Percentiles rank a stretch among this genome's conserved stretches.
Evolutionary conservation across 495 filamentous ascomycete species (phyloP).

Genomic region (Tuber aestivum): DNA sequence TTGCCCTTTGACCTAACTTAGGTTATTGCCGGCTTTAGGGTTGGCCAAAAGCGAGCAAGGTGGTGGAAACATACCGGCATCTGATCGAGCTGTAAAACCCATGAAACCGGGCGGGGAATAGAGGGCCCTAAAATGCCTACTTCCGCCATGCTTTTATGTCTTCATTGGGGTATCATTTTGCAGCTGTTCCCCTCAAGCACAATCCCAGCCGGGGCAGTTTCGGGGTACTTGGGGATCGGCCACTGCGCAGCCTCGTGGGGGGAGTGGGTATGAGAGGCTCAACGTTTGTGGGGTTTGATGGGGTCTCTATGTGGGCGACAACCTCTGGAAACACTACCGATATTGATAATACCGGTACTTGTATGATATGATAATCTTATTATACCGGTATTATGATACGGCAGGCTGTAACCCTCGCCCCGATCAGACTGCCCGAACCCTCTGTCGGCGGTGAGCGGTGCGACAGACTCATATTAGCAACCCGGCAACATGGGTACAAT

Average conservation of each 20-base stretch:
- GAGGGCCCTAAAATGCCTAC: neutral
- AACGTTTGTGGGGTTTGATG: neutral
- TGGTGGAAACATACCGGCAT: neutral
- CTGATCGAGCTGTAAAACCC: too few species aligned
- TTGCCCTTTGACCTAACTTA: too few species aligned
- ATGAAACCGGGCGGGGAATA: too few species aligned
- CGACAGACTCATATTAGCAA: too few species aligned
- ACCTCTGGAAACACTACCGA: neutral
- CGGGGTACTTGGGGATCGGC: neutral
- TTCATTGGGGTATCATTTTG: neutral
- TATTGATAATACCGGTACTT: neutral
- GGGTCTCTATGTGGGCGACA: neutral
- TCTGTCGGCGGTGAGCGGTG: too few species aligned
- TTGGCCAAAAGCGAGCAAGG: too few species aligned
- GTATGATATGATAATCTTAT: too few species aligned
- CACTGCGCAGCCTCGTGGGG: neutral
- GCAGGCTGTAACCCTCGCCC: too few species aligned
- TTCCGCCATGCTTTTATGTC: neutral
- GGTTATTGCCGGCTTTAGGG: too few species aligned
- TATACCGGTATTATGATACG: too few species aligned
- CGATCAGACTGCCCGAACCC: too few species aligned
- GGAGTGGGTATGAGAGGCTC: neutral
- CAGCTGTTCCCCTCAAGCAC: neutral
- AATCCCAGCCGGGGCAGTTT: neutral
- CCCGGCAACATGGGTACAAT: too few species aligned